Conservation (phyloP, 1,284 basidiomycete genomes). For the Somion occarium region DNA sequence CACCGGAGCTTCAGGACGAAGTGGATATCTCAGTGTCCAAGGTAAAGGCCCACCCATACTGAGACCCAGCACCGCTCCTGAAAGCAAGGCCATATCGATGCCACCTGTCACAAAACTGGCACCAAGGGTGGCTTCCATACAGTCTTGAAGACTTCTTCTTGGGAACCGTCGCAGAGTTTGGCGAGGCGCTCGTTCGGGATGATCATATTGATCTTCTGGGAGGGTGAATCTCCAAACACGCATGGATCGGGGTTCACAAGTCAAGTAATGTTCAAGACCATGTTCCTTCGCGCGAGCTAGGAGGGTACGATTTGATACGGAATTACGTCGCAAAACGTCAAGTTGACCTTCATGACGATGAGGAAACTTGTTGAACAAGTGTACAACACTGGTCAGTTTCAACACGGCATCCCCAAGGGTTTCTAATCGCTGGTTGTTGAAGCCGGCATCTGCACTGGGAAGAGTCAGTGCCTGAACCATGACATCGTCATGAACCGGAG, state of each 20-base stretch:
- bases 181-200: constrained; percentile 22
- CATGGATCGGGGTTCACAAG: constrained; percentile 50
- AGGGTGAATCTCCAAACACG: constrained; percentile 57
- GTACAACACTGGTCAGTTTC: constrained; percentile 69
- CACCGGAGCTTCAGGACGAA: constrained; percentile 28
- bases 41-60: constrained; percentile 65
- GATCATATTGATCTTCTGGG: constrained; percentile 28
- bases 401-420: constrained; percentile 82
- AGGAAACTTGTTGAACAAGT: constrained; percentile 71
- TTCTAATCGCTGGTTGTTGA: constrained; percentile 80
- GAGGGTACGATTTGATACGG: constrained; percentile 66
- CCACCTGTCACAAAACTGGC: constrained; percentile 70
- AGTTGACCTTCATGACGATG: constrained; percentile 80
- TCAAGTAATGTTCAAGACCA: constrained; percentile 59
- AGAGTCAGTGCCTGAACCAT: constrained; percentile 72
- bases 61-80: constrained; percentile 61
- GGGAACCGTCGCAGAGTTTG: constrained; percentile 39
- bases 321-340: constrained; percentile 53
- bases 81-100: constrained; percentile 58
- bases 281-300: constrained; percentile 61
- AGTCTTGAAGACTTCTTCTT: constrained; percentile 74
- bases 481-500: constrained; percentile 49
- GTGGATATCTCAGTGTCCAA: constrained; percentile 52
- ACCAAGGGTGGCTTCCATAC: constrained; percentile 79
- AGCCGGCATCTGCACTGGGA: constrained; percentile 55